Conservation (phyloP, 257 asterid species). For the Fraxinus pennsylvanica region DNA sequence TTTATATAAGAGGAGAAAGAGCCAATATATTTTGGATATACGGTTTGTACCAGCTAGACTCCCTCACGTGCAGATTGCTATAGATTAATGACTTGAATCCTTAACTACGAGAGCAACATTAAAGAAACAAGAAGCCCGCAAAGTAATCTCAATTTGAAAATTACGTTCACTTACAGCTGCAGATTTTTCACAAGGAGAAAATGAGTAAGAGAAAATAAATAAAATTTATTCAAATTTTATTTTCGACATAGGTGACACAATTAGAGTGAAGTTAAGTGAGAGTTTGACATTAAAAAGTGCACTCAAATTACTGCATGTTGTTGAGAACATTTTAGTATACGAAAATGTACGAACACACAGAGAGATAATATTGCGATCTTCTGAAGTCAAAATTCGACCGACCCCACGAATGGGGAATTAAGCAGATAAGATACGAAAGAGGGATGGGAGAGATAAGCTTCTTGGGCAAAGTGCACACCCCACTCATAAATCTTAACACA, state of each 20-base stretch:
- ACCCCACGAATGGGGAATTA: constrained; percentile 48
- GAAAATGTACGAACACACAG: constrained; percentile 68
- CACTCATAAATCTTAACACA: constrained; percentile 40
- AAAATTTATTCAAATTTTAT: no score
- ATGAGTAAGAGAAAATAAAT: no score
- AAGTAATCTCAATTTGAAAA: no score
- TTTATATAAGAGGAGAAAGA: constrained; percentile 47
- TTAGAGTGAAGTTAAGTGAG: no score
- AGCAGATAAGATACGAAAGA: constrained; percentile 61
- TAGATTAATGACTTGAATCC: neutral
- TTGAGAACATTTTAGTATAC: constrained; percentile 38
- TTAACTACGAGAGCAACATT: neutral
- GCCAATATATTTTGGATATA: constrained; percentile 36
- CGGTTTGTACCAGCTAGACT: constrained; percentile 13
- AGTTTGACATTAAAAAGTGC: constrained; percentile 38
- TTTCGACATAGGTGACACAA: no score
- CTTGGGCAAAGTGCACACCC: constrained; percentile 68
- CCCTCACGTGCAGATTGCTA: neutral
- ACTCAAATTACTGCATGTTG: constrained; percentile 29
- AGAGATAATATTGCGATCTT: constrained; percentile 8
- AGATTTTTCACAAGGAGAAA: no score
- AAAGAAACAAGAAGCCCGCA: no score
- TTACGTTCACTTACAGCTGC: no score
- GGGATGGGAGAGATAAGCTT: constrained; percentile 64
- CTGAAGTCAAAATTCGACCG: constrained; percentile 20